phyloP scores from a whole-genome alignment of 2,329 filamentous ascomycete genomes.

The Didymella arachidicola region DNA sequence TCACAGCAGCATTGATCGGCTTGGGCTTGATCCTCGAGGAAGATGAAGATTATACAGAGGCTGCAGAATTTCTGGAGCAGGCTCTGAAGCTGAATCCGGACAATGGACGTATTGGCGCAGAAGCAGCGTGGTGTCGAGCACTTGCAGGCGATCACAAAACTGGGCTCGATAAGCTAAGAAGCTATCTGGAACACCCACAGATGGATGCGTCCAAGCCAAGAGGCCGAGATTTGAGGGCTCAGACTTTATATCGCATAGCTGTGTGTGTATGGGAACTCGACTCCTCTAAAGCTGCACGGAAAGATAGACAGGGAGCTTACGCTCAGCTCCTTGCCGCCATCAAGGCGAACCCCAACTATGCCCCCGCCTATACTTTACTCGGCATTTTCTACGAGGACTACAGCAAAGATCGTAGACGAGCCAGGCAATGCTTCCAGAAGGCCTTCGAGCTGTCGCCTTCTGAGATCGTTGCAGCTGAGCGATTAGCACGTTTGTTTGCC shows the following conservation, averaged over 20 bases:
- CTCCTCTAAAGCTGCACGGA: slow-evolving; percentile 74
- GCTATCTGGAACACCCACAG: slow-evolving; percentile 65
- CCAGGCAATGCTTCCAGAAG: slow-evolving; percentile 93
- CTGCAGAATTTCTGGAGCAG: slow-evolving; percentile 79
- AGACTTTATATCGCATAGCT: slow-evolving; percentile 86
- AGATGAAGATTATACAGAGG: slow-evolving; percentile 84
- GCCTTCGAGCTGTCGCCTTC: slow-evolving; percentile 90
- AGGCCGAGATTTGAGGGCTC: slow-evolving; percentile 76
- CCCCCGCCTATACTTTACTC: slow-evolving; percentile 88
- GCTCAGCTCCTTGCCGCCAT: slow-evolving; percentile 81
- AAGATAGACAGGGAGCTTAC: slow-evolving; percentile 83
- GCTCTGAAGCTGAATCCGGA: slow-evolving; percentile 75
- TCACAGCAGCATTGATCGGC: slow-evolving; percentile 83
- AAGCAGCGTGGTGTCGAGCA: slow-evolving; percentile 91
- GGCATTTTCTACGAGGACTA: slow-evolving; percentile 94
- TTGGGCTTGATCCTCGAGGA: slow-evolving; percentile 93
- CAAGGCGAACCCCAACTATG: slow-evolving; percentile 85
- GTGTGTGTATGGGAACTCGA: slow-evolving; percentile 88
- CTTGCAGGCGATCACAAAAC: slow-evolving; percentile 76
- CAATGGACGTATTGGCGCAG: slow-evolving; percentile 81
- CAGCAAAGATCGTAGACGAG: slow-evolving; percentile 82
- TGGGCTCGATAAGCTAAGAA: slow-evolving; percentile 74
- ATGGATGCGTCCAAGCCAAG: slow-evolving; percentile 69
- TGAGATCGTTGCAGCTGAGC: slow-evolving; percentile 86
- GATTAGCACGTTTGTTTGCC: slow-evolving; percentile 84